A percentile compares a stretch with the other conserved stretches of the same genome.
Conservation (phyloP, 805 yeast species). For the Candida tibetensis region DNA sequence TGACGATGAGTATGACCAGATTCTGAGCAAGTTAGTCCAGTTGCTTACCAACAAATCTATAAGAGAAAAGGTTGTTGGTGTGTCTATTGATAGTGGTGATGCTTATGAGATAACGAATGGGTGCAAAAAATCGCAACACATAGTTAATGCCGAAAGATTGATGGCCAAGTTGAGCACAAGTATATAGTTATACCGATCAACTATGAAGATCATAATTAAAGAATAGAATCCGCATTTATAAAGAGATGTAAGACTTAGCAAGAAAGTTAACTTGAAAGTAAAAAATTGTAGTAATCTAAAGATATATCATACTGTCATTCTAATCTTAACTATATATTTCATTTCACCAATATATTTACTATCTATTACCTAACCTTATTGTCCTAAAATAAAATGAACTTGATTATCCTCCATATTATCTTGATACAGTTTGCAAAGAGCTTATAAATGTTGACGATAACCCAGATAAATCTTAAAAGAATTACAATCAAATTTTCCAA, state of each 20-base stretch:
- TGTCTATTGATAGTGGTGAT: conserved; percentile 42
- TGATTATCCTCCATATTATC: conserved; percentile 12
- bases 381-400: conserved; percentile 6
- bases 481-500: conserved; percentile 55
- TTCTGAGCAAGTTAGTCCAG: conserved; percentile 10
- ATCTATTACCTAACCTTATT: too few species aligned
- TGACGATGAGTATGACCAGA: conserved; percentile 14
- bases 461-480: conserved; percentile 54
- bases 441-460: conserved; percentile 48
- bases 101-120: conserved; percentile 20
- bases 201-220: too few species aligned
- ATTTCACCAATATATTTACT: too few species aligned
- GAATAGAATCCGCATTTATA: too few species aligned
- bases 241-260: too few species aligned
- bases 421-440: conserved; percentile 21
- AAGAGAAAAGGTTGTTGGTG: conserved; percentile 29
- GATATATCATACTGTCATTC: too few species aligned
- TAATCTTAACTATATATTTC: too few species aligned
- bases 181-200: too few species aligned
- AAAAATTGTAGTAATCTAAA: too few species aligned
- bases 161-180: too few species aligned
- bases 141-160: conserved; percentile 23
- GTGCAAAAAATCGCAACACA: conserved; percentile 4
- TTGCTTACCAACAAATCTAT: conserved; percentile 14
- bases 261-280: too few species aligned